Conservation (phyloP, 2,329 filamentous ascomycete genomes). For the Rutstroemia sydowiana region DNA sequence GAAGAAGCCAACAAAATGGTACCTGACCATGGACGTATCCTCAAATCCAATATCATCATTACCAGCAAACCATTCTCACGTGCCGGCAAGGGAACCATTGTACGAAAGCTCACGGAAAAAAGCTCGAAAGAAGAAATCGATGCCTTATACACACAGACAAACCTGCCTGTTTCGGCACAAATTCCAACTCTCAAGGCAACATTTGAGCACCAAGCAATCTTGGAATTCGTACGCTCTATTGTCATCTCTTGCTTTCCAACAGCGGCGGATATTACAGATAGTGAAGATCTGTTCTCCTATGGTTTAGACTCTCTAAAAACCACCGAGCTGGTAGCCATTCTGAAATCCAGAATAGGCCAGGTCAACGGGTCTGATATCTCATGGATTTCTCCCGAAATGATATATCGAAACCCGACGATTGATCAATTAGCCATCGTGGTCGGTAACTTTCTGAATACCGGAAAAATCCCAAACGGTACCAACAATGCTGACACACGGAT, state of each 20-base stretch:
- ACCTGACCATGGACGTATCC: slow-evolving; percentile 15
- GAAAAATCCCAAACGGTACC: neutral
- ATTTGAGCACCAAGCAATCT: neutral
- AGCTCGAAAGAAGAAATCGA: slow-evolving; percentile 22
- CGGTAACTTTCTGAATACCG: neutral
- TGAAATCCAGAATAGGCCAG: neutral
- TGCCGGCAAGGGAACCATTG: slow-evolving; percentile 15
- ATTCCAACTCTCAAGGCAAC: neutral
- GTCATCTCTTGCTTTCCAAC: neutral
- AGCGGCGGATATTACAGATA: neutral
- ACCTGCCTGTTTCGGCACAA: neutral
- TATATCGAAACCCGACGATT: neutral
- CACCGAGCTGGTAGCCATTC: neutral
- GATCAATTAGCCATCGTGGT: neutral
- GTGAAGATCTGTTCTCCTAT: neutral
- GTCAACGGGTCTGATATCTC: neutral
- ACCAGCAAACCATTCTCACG: slow-evolving; percentile 12
- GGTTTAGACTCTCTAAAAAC: slow-evolving; percentile 1
- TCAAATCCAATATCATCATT: slow-evolving; percentile 13
- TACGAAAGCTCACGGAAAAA: neutral
- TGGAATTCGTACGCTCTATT: neutral
- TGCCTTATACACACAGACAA: slow-evolving; percentile 15
- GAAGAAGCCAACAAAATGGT: slow-evolving; percentile 14
- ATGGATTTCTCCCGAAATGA: neutral
- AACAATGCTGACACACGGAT: neutral